phyloP scores from a whole-genome alignment of 106 monocot species.

The Platanthera guangdongensis region DNA sequence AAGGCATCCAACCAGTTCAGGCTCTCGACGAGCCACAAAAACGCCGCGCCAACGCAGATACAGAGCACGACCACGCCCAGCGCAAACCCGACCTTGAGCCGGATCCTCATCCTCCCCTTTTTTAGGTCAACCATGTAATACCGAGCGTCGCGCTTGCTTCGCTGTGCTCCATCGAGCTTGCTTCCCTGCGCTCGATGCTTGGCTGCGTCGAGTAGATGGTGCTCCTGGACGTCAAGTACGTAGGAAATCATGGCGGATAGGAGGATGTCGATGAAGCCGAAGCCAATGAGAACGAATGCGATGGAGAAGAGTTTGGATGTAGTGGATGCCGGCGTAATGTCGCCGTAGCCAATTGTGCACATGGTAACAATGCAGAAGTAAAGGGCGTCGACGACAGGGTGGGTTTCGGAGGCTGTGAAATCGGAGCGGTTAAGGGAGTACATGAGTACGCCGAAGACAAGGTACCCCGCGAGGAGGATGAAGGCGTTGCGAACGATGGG shows the following conservation, averaged over 20 bases:
- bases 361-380: slow-evolving; percentile 95
- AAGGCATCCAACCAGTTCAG: slow-evolving; percentile 68
- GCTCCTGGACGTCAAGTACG: slow-evolving; percentile 75
- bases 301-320: slow-evolving; percentile 76
- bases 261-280: slow-evolving; percentile 85
- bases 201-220: slow-evolving; percentile 41
- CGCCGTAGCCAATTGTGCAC: slow-evolving; percentile 95
- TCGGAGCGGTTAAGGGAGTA: slow-evolving; percentile 38
- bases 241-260: slow-evolving; percentile 76
- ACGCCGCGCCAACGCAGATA: slow-evolving; percentile 46
- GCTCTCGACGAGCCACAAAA: slow-evolving; percentile 46
- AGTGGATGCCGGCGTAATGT: slow-evolving; percentile 75
- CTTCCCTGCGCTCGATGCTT: slow-evolving; percentile 1
- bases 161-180: neutral
- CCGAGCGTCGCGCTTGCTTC: neutral
- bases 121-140: slow-evolving; percentile 66
- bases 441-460: slow-evolving; percentile 55
- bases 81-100: slow-evolving; percentile 68
- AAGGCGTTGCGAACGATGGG: slow-evolving; percentile 42
- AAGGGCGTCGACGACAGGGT: slow-evolving; percentile 72
- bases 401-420: slow-evolving; percentile 40
- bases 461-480: slow-evolving; percentile 53
- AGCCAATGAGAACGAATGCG: slow-evolving; percentile 71
- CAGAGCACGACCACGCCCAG: slow-evolving; percentile 58
- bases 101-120: slow-evolving; percentile 83